Base-by-base conservation (phyloP, 345 rosid genomes). In the Rubroshorea leprosula region DNA sequence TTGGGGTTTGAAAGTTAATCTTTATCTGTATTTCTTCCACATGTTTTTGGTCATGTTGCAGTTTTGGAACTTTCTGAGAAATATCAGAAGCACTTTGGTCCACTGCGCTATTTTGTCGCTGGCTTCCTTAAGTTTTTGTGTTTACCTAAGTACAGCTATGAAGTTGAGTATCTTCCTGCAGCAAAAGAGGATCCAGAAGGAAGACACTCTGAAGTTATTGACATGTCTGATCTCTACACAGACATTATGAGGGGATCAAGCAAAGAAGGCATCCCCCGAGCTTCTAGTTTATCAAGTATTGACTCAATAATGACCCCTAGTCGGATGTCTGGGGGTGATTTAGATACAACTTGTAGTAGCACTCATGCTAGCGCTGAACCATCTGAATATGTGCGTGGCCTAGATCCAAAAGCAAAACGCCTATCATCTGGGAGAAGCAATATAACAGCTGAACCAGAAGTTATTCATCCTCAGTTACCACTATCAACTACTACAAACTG, bases 11-110 rank as follows among this genome's bases (percentile, higher is more conserved):
- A 48, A 41, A 17, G 25, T 5, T 51, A 12, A 38, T 51, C 17
- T 6, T 51, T 51, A 14, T 39, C 23, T 61, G 22, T 18, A 23
- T 41, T 23, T 39, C 14, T 51, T 39, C 41, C n/a, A n/a, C n/a
- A n/a, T n/a, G n/a, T n/a, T n/a, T n/a, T n/a, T n/a, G n/a, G n/a
- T 61, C 57, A 11, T 17, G 50, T 61, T 78, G 70, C 82, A 89
- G 99, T 93, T 53, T 78, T 93, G 83, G 94, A 89, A 73, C 90
- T 89, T 57, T 93, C 99, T 4, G 99, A 83, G 75, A 93, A 83
- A 72, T 85, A 83, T 71, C 97, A 87, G 75, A 93, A 80, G 75
- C 88, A 83, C 39, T 93, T 82, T 76, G 99, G 99, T 76, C 96
- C 99, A 11, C 67, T 93, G 76, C 97, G 97, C 51, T 93, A 93